Base-by-base conservation (phyloP, 1,284 basidiomycete genomes). In the Inonotus obliquus region DNA sequence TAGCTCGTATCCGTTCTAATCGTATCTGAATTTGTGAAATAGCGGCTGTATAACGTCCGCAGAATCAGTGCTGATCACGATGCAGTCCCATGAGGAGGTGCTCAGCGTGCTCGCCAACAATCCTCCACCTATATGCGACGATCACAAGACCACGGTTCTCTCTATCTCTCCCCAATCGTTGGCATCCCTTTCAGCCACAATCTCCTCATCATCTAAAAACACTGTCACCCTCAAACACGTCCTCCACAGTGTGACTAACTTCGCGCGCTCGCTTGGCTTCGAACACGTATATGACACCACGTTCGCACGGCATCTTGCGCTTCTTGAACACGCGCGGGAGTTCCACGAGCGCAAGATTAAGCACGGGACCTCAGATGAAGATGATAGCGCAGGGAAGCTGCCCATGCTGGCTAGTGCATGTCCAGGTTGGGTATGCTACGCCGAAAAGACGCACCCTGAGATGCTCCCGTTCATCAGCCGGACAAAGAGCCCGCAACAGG, bases 401-500 rank as follows among this genome's bases (percentile, higher is more conserved):
- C 96, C 97, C 0, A 94, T 99, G 87, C 80, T 99, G 21, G 89
- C 95, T 2, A 95, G 93, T 67, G 94, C 96, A 11, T 99, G 97
- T 76, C 97, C 97, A 0, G 97, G 97, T 25, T 99, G 97, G 97
- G 91, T 99, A 60, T 99, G 96, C 74, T 99, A 98, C 71, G 96
- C 96, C 17, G 97, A 99, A 76, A 99, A 99, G 80, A 91, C 96
- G 0, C 96, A 98, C 70, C 80, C 89, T 1, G 96, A 97, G 72
- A 89, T 99, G 79, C 73, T 99, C 10, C 94, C 94, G 1, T 94
- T 95, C 69, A 89, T 99, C 62, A 85, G 91, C 51, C 79, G 79
- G 27, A 93, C 92, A 45, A 94, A 97, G 76, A 96, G 93, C 69
- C 91, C 94, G 9, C 96, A 98, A 73, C 95, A 95, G 68, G 81